A percentile compares a stretch with the other conserved stretches of the same genome.
phyloP scores from a whole-genome alignment of 805 yeast genomes.

The Candida jianshihensis region DNA sequence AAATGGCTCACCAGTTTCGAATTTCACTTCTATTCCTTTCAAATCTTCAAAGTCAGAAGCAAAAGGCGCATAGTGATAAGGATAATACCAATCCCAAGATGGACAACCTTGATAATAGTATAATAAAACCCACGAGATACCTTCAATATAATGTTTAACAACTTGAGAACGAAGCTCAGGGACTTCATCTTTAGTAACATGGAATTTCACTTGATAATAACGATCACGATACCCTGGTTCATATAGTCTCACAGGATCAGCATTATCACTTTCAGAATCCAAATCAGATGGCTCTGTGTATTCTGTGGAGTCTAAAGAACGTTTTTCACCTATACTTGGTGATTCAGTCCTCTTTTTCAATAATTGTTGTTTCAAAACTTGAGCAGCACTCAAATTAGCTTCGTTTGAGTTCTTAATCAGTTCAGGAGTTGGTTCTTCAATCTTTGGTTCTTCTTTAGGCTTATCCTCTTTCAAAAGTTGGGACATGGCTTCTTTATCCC shows the following conservation, averaged over 20 bases:
- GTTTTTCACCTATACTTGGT: conserved; percentile 17
- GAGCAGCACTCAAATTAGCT: conserved; percentile 39
- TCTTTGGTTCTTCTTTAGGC: conserved; percentile 4
- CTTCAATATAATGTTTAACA: conserved; percentile 76
- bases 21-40: conserved; percentile 44
- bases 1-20: conserved; percentile 71
- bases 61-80: conserved; percentile 97
- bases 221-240: conserved; percentile 84
- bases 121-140: conserved; percentile 91
- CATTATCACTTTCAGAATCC: conserved; percentile 31
- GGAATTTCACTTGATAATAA: conserved; percentile 74
- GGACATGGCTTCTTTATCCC: conserved; percentile 31
- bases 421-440: conserved; percentile 8
- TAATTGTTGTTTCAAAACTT: conserved; percentile 32
- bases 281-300: conserved; percentile 14
- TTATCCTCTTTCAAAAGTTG: conserved; percentile 1
- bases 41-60: conserved; percentile 74
- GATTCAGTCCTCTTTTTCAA: conserved; percentile 21
- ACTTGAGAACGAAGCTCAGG: conserved; percentile 49
- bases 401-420: conserved; percentile 26
- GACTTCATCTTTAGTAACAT: conserved; percentile 46
- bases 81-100: conserved; percentile 97
- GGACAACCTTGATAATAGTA: conserved; percentile 98
- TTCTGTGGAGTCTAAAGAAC: conserved; percentile 14
- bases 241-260: conserved; percentile 57